Evolutionary conservation across 352 stramenopile species (phyloP), one percentile per base, ranked within the genome.

Genomic region (Phytopythium cucurbitacearum): DNA sequence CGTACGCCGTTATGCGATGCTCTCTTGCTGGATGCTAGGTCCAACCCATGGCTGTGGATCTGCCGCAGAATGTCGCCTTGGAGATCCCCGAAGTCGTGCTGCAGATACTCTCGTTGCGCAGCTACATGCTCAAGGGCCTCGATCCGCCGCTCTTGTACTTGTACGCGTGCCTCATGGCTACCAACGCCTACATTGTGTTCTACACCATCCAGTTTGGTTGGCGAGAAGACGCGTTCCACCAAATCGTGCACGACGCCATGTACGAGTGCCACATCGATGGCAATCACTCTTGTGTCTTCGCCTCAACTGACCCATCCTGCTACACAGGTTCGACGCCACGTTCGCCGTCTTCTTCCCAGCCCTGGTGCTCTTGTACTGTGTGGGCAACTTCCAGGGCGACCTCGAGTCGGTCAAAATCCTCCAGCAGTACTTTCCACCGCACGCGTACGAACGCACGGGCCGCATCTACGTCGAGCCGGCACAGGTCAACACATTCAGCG

Each of bases 291-390:
- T 28, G 21, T 28, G 21, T 28, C 21, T 11, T 41, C 7, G 36
- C 32, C 6, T 28, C 52, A 28, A 28, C 15, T 43, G 39, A 5
- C 4, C 11, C 50, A 42, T 13, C 11, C 12, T 58, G 34, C 36
- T 36, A 15, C 5, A 28, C 39, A 75, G 69, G 36, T 32, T 78
- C 15, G 71, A 81, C 48, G 53, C 64, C 3, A 50, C 54, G 0
- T 81, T 76, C 50, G 65, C 62, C 10, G 57, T 78, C 4, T 65
- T 65, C 8, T 78, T 81, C 44, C 71, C 71, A 28, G 62, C 60
- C 0, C 35, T 71, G 3, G 59, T 65, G 5, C 44, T 78, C 6
- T n/a, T 65, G 0, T 62, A 72, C 40, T 66, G 62, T 0, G 37
- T 81, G 12, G 40, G 16, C 0, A 40, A 52, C 0, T 81, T 81